Evolutionary conservation across 345 rosid genomes (phyloP).

Genomic region (Eucalyptus pauciflora): DNA sequence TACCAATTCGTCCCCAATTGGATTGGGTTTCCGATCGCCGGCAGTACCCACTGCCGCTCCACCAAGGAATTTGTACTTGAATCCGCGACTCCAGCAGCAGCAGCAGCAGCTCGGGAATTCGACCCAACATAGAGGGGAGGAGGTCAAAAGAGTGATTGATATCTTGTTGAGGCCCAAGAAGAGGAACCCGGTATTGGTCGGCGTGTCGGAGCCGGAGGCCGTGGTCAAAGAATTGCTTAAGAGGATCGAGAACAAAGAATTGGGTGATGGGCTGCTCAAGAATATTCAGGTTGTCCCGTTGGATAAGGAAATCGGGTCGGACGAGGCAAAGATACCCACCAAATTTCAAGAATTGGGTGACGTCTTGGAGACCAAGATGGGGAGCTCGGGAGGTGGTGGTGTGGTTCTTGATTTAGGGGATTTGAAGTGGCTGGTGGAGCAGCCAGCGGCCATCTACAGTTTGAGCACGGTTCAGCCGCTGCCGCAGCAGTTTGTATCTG

Average conservation of each 20-base stretch:
- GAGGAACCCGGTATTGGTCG: constrained; percentile 87
- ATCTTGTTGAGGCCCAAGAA: constrained; percentile 50
- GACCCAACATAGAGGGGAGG: constrained; percentile 46
- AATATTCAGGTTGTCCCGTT: constrained; percentile 48
- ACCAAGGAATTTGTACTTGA: too few relatives aligned
- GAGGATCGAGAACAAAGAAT: constrained; percentile 56
- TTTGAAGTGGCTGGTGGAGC: constrained; percentile 85
- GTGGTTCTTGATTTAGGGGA: constrained; percentile 81
- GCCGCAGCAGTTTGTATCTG: neutral
- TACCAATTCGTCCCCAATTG: too few relatives aligned
- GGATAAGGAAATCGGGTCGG: constrained; percentile 42
- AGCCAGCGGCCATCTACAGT: constrained; percentile 12
- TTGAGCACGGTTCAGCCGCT: neutral
- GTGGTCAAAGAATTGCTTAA: constrained; percentile 57
- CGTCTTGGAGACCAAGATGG: constrained; percentile 40
- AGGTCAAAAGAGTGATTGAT: constrained; percentile 54
- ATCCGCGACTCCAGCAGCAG: too few relatives aligned
- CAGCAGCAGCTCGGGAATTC: constrained; percentile 9
- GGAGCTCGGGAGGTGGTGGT: constrained; percentile 32
- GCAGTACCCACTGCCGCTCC: too few relatives aligned
- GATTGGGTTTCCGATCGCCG: too few relatives aligned
- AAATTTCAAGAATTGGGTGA: constrained; percentile 49
- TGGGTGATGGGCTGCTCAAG: constrained; percentile 43
- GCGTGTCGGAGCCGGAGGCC: constrained; percentile 60
- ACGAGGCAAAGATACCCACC: constrained; percentile 25